Base-by-base conservation (phyloP, 441 rosid species). In the Erodium trifolium region DNA sequence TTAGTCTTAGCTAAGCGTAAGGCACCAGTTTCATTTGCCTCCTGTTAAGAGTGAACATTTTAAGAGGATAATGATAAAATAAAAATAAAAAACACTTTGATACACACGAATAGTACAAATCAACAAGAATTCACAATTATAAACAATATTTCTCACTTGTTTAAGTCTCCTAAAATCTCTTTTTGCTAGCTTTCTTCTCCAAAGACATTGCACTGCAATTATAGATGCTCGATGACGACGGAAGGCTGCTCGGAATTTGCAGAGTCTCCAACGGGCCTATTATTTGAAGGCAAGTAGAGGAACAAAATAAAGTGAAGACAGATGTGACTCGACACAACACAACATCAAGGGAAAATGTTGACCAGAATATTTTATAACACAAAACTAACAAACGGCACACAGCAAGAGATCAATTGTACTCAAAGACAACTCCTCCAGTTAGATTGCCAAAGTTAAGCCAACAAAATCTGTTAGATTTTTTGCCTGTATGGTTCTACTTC, bases 11-110 rank as follows among this genome's bases (percentile, higher is more conserved):
- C 99, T 81, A 87, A 74, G 39, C 92, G 95, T 81, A 92, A 80
- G 27, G 98, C 98, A 76, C 99, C 98, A 5, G 97, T 70, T 84
- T 92, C 99, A 83, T 88, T 88, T 72, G 97, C 98, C 78, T 82
- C 96, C 97, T 92, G 86, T 70, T 76, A 74, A 68, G 72, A 19
- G 66, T 67, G 69, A 68, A 77, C 19, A 37, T 65, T 71, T 19
- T 31, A 9, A 47, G 51, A 49, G n/a, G 63, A 59, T 70, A 63
- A 65, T 51, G 9, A 60, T 34, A 31, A 31, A 31, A 27, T 27
- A 27, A 16, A 60, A 66, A 49, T 0, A 35, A 35, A 37, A 37
- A 71, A 72, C 72, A 65, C 64, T 69, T 59, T 43, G 27, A 59
- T 59, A 10, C 63, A 59, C 12, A 1, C 63, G 18, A 59, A 16